phyloP scores from a whole-genome alignment of 371 early-diverging fungal species.

The Mucor plumbeus region DNA sequence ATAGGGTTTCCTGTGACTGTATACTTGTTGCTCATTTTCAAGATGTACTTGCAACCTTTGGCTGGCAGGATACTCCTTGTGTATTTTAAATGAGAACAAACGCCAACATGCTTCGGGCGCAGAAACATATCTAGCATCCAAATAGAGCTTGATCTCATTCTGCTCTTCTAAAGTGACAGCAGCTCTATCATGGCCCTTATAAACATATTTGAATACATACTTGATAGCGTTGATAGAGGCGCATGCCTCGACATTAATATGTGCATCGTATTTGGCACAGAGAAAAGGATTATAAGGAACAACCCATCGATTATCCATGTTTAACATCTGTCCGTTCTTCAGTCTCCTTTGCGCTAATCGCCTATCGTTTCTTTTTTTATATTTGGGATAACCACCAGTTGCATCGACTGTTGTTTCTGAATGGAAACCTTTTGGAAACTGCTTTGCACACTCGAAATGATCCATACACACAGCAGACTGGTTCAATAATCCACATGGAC shows the following conservation, averaged over 20 bases:
- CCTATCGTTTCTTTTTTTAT: not conserved
- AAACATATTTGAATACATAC: constrained; percentile 32
- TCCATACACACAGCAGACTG: constrained; percentile 37
- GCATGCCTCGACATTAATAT: constrained; percentile 48
- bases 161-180: constrained; percentile 5
- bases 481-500: constrained; percentile 32
- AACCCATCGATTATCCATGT: constrained; percentile 31
- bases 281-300: constrained; percentile 41
- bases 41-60: constrained; percentile 26
- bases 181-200: constrained; percentile 33
- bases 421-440: constrained; percentile 23
- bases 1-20: no score
- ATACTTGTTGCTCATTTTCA: constrained; percentile 18
- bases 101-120: constrained; percentile 35
- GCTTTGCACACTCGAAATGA: constrained; percentile 29
- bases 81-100: constrained; percentile 29
- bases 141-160: constrained; percentile 27
- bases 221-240: constrained; percentile 19
- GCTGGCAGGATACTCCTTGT: constrained; percentile 23
- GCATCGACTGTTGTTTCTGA: constrained; percentile 22
- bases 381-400: not conserved
- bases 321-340: no score
- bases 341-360: no score
- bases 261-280: constrained; percentile 43
- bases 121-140: constrained; percentile 32